A percentile compares a stretch with the other conserved stretches of the same genome.
These are phyloP conservation scores for Rugiboletus extremiorientalis DNA, from an alignment of 1,284 basidiomycete species.

Conservation along the genomic window DNA sequence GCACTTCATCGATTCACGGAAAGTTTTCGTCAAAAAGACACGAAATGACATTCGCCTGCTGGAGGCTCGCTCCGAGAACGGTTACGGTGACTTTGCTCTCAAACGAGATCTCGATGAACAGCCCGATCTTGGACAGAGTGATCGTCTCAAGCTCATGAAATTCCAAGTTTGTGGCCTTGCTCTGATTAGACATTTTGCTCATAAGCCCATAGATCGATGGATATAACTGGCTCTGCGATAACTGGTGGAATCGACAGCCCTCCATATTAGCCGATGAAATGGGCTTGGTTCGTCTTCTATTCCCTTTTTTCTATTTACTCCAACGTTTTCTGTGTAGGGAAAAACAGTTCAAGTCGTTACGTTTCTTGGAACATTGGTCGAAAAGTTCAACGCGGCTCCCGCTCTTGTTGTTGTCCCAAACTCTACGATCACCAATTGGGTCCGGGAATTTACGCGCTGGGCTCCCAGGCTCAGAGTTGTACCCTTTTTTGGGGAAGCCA, in stretches of 20 bases:
- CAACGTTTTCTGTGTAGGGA: conserved; percentile 49
- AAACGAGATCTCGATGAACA: conserved; percentile 46
- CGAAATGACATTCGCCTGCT: conserved; percentile 39
- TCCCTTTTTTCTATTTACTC: neutral
- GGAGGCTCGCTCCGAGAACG: conserved; percentile 48
- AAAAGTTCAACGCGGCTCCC: conserved; percentile 65
- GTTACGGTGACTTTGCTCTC: conserved; percentile 47
- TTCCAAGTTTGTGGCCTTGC: conserved; percentile 61
- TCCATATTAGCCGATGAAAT: conserved; percentile 99
- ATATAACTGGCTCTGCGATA: conserved; percentile 89
- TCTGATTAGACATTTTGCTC: neutral
- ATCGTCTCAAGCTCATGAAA: conserved; percentile 70
- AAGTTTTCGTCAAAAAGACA: conserved; percentile 58
- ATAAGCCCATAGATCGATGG: conserved; percentile 69
- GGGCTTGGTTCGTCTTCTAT: conserved; percentile 65
- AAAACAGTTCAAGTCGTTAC: conserved; percentile 93
- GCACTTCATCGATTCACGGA: conserved; percentile 62
- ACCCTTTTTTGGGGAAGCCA: conserved; percentile 79
- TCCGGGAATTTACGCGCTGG: conserved; percentile 91
- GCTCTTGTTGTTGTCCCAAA: conserved; percentile 93
- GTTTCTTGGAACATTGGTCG: conserved; percentile 79
- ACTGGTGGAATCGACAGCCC: conserved; percentile 86
- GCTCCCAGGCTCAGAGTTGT: conserved; percentile 80
- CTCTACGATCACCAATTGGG: conserved; percentile 88
- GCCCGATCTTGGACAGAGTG: conserved; percentile 63